phyloP scores from a whole-genome alignment of 352 stramenopile genomes.

The Pythium phragmiticola region DNA sequence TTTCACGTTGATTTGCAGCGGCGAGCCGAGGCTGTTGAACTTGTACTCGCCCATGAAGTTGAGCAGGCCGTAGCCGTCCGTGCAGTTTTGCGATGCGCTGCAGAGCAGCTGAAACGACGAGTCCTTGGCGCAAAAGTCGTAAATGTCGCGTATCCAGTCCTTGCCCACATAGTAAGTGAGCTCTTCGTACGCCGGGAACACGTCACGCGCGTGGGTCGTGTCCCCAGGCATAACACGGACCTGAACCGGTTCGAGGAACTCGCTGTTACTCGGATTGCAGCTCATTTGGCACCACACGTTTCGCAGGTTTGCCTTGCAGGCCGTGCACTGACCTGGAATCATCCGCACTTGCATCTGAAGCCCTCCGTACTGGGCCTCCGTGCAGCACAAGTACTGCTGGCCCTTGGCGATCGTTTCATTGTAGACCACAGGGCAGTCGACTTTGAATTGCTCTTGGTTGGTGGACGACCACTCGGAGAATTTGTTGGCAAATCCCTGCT shows the following conservation, averaged over 20 bases:
- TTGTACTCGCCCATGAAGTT: constrained; percentile 65
- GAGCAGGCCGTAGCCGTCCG: constrained; percentile 49
- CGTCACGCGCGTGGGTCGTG: constrained; percentile 35
- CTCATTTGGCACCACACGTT: constrained; percentile 83
- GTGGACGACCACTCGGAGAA: constrained; percentile 62
- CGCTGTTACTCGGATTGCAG: constrained; percentile 76
- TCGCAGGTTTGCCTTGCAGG: constrained; percentile 72
- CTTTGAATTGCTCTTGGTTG: constrained; percentile 64
- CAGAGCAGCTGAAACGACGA: constrained; percentile 50
- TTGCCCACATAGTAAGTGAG: constrained; percentile 66
- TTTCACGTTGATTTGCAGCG: constrained; percentile 68
- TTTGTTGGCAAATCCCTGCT: constrained; percentile 61
- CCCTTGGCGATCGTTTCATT: constrained; percentile 50
- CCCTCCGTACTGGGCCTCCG: constrained; percentile 65
- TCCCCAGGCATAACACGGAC: constrained; percentile 64
- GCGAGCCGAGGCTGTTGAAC: constrained; percentile 60
- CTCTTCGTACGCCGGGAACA: constrained; percentile 71
- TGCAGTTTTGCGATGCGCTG: constrained; percentile 50
- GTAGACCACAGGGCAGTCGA: constrained; percentile 72
- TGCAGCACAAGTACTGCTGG: constrained; percentile 72
- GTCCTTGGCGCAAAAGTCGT: constrained; percentile 69
- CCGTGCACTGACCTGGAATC: constrained; percentile 55
- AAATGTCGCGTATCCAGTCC: constrained; percentile 67
- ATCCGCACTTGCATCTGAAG: constrained; percentile 61
- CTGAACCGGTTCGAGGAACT: constrained; percentile 71